A percentile compares a stretch with the other conserved stretches of the same genome.
Conservation (phyloP, 352 stramenopile genomes). For the Pythium biforme region DNA sequence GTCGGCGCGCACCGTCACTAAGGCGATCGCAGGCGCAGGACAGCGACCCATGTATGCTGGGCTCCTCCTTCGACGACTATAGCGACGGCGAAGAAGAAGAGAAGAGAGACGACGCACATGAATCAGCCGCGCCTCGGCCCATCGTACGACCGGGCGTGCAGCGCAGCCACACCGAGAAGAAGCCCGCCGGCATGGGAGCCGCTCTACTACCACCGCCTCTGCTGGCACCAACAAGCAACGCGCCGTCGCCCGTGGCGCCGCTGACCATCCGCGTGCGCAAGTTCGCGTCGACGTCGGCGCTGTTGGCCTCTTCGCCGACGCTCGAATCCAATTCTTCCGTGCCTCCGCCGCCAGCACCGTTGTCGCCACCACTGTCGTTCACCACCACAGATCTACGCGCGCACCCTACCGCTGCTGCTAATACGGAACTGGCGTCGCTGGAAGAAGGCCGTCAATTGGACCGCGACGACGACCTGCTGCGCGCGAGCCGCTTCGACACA, state of each 20-base stretch:
- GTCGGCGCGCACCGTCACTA: background rate
- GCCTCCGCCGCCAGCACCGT: no score
- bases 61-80: conserved; percentile 14
- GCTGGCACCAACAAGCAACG: background rate
- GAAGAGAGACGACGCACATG: background rate
- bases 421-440: background rate
- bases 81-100: conserved; percentile 24
- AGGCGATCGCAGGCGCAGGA: conserved; percentile 16
- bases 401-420: background rate
- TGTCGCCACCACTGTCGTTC: no score
- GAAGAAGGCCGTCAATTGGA: conserved; percentile 1
- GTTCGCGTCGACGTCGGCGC: conserved; percentile 14
- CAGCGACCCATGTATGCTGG: conserved; percentile 21
- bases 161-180: conserved; percentile 19
- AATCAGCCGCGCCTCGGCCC: background rate
- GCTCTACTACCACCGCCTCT: background rate
- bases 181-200: no score
- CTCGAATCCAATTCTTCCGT: no score
- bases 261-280: conserved; percentile 23
- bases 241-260: conserved; percentile 2
- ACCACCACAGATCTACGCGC: no score
- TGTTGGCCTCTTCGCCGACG: background rate
- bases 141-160: background rate
- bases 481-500: background rate
- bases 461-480: conserved; percentile 2